Evolutionary conservation across 1,284 basidiomycete species (phyloP), one percentile per base, ranked within the genome.

Genomic region (Papiliotrema terrestris): DNA sequence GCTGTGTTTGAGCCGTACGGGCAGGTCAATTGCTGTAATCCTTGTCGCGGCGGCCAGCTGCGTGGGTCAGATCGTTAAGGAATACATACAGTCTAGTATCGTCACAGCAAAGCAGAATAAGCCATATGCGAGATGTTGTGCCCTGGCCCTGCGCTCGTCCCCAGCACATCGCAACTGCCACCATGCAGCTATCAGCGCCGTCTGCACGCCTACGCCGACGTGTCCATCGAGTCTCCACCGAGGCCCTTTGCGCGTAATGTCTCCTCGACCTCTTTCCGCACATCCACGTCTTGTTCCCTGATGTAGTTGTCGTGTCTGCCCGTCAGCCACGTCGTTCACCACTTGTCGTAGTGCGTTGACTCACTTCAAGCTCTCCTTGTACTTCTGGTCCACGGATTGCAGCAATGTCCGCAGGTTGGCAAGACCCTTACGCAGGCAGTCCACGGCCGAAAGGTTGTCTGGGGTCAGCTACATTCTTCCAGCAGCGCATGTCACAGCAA

Each of bases 361-460:
- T 35, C 43, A 52, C 51, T 39, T 36, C 22, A 52, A 19, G 45
- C 51, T 52, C 13, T n/a, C 17, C 11, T 42, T 13, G 53, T 73
- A 48, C 53, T 51, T 22, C 51, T 74, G 15, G 51, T 77, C 23
- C 49, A 63, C 37, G 35, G 49, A 39, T 47, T 49, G 36, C 51
- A 56, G 44, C 57, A 61, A 37, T 57, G 83, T 80, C 60, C 92
- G 88, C 32, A 95, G 82, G 70, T 89, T 83, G 15, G 80, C 78
- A 37, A 95, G 81, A 0, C 89, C 90, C 46, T 80, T 80, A 47
- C 89, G 79, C 39, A 95, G 81, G 3, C 89, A 88, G 32, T 84
- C 82, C 26, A 94, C 78, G 0, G 91, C 89, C 9, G 89, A 92
- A 13, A 86, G 78, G 35, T 84, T 81, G 68, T 93, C 91, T 92